Percentiles rank a stretch among this genome's conserved stretches.
These are phyloP conservation scores for Stentor coeruleus DNA, from an alignment of 73 alveolate species.

Conservation along the genomic window DNA sequence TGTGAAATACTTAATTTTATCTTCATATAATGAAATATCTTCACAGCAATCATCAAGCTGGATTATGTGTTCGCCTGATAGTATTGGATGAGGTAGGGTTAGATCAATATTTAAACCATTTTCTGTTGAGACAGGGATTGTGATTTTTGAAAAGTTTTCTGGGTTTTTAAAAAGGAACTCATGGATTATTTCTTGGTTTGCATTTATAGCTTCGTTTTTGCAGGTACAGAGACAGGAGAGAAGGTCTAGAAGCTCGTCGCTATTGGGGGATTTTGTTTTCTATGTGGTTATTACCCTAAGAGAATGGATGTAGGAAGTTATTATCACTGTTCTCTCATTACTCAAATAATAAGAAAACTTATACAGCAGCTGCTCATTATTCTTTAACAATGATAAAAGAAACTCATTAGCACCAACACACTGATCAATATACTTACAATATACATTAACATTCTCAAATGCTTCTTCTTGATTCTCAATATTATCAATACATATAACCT, in stretches of 20 bases:
- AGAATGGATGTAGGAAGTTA: background rate
- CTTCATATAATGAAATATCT: background rate
- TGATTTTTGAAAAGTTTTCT: background rate
- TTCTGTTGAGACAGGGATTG: background rate
- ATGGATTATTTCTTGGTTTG: conserved; percentile 17
- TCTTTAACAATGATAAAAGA: background rate
- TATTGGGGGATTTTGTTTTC: background rate
- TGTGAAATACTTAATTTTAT: conserved; percentile 10
- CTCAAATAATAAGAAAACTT: background rate
- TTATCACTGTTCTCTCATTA: background rate
- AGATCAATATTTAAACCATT: background rate
- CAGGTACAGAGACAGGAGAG: background rate
- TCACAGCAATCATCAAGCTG: conserved; percentile 12
- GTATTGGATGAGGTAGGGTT: background rate
- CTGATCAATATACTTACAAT: background rate
- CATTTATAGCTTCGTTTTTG: conserved; percentile 2
- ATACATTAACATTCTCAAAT: background rate
- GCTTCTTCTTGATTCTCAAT: background rate
- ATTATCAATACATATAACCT: background rate
- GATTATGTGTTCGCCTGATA: background rate
- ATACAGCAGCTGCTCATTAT: background rate
- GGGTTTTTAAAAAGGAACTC: background rate
- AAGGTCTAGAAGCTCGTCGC: background rate
- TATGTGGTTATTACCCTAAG: background rate
- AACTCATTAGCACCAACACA: background rate